Evolutionary conservation across 148 eudicot genomes (phyloP), one percentile per base, ranked within the genome.

Genomic region (Diospyros lotus): DNA sequence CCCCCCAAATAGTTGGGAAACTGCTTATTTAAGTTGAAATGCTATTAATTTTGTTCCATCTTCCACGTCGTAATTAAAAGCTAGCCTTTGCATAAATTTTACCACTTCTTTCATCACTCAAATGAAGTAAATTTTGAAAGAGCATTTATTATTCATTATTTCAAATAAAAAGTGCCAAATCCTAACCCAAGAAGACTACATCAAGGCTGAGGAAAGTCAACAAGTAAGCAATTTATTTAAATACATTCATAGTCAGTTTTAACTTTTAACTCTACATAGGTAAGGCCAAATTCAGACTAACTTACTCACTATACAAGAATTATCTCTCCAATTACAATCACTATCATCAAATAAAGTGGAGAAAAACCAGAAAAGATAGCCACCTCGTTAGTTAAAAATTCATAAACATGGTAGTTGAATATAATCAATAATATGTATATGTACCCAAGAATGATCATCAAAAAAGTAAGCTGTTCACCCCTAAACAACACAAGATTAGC

Each of bases 81-180:
- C 28, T 28, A 28, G 0, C 28, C 28, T 28, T 28, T 55, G 48
- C 48, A 50, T 54, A 45, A 53, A n/a, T 52, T 71, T 15, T 71
- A 55, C 73, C 51, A 56, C 38, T n/a, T 55, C 38, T 55, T 18
- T n/a, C 48, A n/a, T 71, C 74, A 58, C 48, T 43, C 50, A 43
- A 40, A 54, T 7, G 9, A 58, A 58, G 64, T 58, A 28, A 41
- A 15, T 8, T 42, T 15, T 43, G 10, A 56, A n/a, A 71, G 11
- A 44, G 18, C 6, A 18, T 52, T 4, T 6, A 52, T 28, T 5
- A 12, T 53, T 52, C 5, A 5, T 53, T 40, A 51, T 13, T 13
- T 15, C 9, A 68, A 43, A 5, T 28, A 69, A 40, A 53, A 53
- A 69, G 28, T 12, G n/a, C 5, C 7, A 52, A 39, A 69, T 69